Percentiles rank a stretch among this genome's conserved stretches.
Conservation (phyloP, 2,329 filamentous ascomycete species). For the Colletotrichum sp. region DNA sequence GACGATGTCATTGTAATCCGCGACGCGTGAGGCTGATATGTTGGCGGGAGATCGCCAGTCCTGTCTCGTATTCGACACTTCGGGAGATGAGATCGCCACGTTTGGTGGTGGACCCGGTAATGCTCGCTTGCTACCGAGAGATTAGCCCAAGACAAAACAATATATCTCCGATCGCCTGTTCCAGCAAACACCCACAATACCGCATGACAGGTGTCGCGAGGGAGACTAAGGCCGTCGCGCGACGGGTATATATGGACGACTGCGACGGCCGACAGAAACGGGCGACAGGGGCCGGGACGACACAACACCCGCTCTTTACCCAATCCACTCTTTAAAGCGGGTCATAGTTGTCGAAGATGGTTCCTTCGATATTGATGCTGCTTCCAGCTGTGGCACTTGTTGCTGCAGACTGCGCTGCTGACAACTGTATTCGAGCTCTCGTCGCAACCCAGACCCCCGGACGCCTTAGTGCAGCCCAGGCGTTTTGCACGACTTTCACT, state of each 20-base stretch:
- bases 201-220: neutral
- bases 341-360: neutral
- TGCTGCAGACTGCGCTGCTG: conserved; percentile 29
- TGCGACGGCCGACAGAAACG: neutral
- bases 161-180: neutral
- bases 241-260: neutral
- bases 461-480: conserved; percentile 30
- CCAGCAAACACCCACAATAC: neutral
- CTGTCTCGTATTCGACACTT: neutral
- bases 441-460: conserved; percentile 35
- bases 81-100: neutral
- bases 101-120: neutral
- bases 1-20: neutral
- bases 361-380: neutral
- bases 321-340: neutral
- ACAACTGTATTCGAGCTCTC: conserved; percentile 40
- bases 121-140: neutral
- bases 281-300: neutral
- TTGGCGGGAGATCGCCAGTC: neutral
- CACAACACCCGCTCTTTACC: neutral
- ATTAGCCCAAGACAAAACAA: neutral
- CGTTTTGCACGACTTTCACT: conserved; percentile 30
- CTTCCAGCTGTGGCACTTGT: neutral
- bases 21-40: neutral
- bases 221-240: neutral